Base-by-base conservation (phyloP, 768 basidiomycete genomes). In the Termitomyces sp. region DNA sequence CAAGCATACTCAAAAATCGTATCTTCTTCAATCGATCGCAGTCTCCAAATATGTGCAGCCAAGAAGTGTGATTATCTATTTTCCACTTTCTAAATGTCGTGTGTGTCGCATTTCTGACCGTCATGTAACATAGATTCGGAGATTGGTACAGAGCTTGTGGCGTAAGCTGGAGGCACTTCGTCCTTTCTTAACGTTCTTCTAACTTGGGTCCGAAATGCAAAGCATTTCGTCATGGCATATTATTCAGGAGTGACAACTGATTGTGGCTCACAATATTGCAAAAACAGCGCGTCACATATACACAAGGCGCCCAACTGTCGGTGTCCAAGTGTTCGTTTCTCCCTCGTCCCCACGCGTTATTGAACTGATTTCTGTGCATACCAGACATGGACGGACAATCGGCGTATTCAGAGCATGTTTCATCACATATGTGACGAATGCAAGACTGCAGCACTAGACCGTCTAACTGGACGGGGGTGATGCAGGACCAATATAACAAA, bases 201-300 rank as follows among this genome's bases (percentile, higher is more conserved):
- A 27, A 61, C 47, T 13, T 46, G 55, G 39, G 27, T 44, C 22
- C 41, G 33, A 39, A 50, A 51, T 52, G 7, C 49, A 49, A 65
- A 89, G 88, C 86, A 88, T 70, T 88, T 86, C 69, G 77, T 87
- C 50, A 75, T 76, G 39, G 65, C 76, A 30, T 89, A 88, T 64
- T 84, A 86, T 63, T 82, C 85, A 0, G 88, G 89, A 36, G 72
- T 77, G 57, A 79, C 71, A 56, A 70, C 69, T 54, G 87, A 90
- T 68, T 90, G 88, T 66, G 70, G 72, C 39, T 73, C 70, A 34
- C 70, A 73, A 6, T 68, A 66, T 22, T 90, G 87, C 70, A 78
- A 70, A 37, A 67, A 82, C 63, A 89, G 87, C 69, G 61, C 67
- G 12, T 76, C 76, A 16, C 88, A 90, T 69, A 76, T 72, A 66